These are phyloP conservation scores for Ananas comosus DNA, from an alignment of 176 grass and related monocot genomes.

Conservation along the genomic window DNA sequence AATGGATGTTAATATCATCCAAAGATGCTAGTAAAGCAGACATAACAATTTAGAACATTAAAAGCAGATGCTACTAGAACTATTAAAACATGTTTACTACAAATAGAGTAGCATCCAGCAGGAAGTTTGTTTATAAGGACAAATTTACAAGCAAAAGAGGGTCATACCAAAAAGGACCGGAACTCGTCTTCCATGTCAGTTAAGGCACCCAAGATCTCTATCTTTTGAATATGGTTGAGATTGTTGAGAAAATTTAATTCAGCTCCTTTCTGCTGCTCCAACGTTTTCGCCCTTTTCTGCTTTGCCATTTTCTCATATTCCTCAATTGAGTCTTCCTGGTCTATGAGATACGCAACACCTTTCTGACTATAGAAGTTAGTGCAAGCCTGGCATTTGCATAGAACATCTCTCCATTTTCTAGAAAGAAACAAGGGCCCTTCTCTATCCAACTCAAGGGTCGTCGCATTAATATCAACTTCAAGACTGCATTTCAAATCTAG, in stretches of 20 bases:
- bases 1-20: neutral
- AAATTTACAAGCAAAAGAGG: conserved; percentile 17
- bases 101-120: neutral
- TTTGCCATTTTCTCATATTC: conserved; percentile 89
- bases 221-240: conserved; percentile 87
- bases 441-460: conserved; percentile 30
- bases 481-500: conserved; percentile 40
- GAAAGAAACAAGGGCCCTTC: conserved; percentile 60
- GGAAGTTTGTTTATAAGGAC: neutral
- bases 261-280: conserved; percentile 86
- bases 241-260: conserved; percentile 77
- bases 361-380: conserved; percentile 36
- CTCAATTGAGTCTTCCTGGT: conserved; percentile 80
- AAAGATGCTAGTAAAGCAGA: too few species aligned
- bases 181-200: conserved; percentile 88
- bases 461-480: conserved; percentile 49
- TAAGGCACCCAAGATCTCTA: conserved; percentile 83
- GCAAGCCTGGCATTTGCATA: conserved; percentile 73
- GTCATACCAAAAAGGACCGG: conserved; percentile 74
- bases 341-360: conserved; percentile 52
- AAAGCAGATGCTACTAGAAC: too few species aligned
- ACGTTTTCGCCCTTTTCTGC: conserved; percentile 76
- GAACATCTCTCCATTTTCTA: conserved; percentile 74
- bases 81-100: too few species aligned
- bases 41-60: too few species aligned